A percentile compares a stretch with the other conserved stretches of the same genome.
Evolutionary conservation across 768 basidiomycete genomes (phyloP).

Genomic region (Tubosaeta brunneosetosa): DNA sequence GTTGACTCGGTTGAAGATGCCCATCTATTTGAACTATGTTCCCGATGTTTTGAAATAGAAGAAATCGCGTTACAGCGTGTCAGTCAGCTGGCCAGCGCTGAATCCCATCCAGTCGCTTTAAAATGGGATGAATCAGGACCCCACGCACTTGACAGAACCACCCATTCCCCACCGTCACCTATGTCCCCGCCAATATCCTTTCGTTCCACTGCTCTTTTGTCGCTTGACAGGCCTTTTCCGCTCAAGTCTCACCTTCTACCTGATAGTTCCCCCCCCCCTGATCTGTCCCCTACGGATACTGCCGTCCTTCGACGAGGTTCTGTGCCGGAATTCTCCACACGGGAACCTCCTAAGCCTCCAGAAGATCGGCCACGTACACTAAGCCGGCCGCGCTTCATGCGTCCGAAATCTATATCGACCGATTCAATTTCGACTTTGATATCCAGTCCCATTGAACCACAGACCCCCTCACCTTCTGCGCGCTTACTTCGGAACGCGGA

Average conservation of each 20-base stretch:
- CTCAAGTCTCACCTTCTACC: not conserved
- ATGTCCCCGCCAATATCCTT: slow-evolving; percentile 27
- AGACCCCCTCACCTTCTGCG: slow-evolving; percentile 6
- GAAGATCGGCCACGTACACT: slow-evolving; percentile 21
- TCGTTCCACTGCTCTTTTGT: slow-evolving; percentile 48
- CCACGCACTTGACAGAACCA: not conserved
- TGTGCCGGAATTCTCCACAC: slow-evolving; percentile 21
- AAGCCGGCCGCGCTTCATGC: slow-evolving; percentile 27
- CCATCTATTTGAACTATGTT: slow-evolving; percentile 51
- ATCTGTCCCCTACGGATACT: slow-evolving; percentile 5
- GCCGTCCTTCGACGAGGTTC: slow-evolving; percentile 24
- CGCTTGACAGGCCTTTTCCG: slow-evolving; percentile 20
- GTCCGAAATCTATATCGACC: slow-evolving; percentile 50
- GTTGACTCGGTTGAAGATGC: slow-evolving; percentile 30
- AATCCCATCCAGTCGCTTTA: slow-evolving; percentile 8
- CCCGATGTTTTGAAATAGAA: slow-evolving; percentile 65
- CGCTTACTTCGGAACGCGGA: slow-evolving; percentile 4
- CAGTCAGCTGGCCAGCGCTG: slow-evolving; percentile 45
- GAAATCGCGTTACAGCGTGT: slow-evolving; percentile 64
- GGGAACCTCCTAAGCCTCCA: slow-evolving; percentile 6
- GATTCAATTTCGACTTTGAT: slow-evolving; percentile 46
- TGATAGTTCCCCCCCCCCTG: not conserved
- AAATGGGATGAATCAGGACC: slow-evolving; percentile 17
- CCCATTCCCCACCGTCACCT: slow-evolving; percentile 18
- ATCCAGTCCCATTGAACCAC: slow-evolving; percentile 7